Evolutionary conservation across 2,329 filamentous ascomycete genomes (phyloP), one percentile per base, ranked within the genome.

Genomic region (Amauroascus verrucosus): DNA sequence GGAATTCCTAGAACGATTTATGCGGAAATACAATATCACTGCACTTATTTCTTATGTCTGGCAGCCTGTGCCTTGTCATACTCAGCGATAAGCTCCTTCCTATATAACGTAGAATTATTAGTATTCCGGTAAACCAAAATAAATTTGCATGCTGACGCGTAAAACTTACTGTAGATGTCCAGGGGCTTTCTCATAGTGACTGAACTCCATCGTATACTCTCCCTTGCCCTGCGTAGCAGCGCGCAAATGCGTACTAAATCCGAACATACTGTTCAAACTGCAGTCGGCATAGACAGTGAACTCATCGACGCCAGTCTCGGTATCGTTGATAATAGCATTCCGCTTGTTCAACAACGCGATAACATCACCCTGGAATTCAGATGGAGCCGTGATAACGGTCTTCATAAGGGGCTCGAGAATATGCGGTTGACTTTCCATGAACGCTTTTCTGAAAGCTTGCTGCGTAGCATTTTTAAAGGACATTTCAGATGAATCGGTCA

Each of bases 131-230:
- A 49, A 16, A 16, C 1, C 35, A 18, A 22, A n/a, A 11, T 35
- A 8, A 30, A n/a, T 32, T 11, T 13, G 6, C 6, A 13, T 13
- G 3, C 3, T 11, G 13, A 11, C 32, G 14, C 32, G 13, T 4
- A 52, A 9, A 43, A 58, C 83, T 67, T 84, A 86, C 85, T 98
- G 93, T 69, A 97, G 69, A 67, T 97, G 90, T 63, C 82, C 81
- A 47, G 90, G 86, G 55, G 93, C 88, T 49, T 88, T 78, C 50
- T 86, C 83, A 65, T 98, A 98, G 74, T 97, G 93, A 70, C 86
- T 93, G 66, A 98, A 98, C 73, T 98, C 93, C 93, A 98, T 97
- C 64, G 81, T 86, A 67, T 96, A 98, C 75, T 98, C 93, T 64
- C 93, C 93, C 79, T 98, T 98, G 58, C 93, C 93, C 75, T 98